Base-by-base conservation (phyloP, 768 basidiomycete genomes). In the Mycena metata region DNA sequence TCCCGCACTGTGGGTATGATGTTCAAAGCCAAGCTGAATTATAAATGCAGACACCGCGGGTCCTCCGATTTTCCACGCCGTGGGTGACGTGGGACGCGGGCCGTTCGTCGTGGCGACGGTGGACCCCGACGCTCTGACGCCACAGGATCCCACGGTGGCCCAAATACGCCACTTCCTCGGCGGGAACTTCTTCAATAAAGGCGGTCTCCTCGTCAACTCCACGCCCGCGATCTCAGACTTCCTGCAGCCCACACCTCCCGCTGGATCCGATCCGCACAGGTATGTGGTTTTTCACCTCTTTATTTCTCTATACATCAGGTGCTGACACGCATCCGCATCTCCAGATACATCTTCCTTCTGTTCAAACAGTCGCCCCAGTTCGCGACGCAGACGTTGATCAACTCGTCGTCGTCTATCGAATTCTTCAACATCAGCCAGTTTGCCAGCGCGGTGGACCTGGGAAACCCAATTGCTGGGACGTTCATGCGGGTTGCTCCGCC, bases 101-200 rank as follows among this genome's bases (percentile, higher is more conserved):
- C 85, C 85, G 0, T 88, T 84, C 71, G 83, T 88, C 21, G 69
- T 88, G 19, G 81, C 82, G 0, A 72, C 79, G 12, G 82, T 87
- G 2, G 86, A 86, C 69, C 86, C 83, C 13, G 86, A 88, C 65
- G 85, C 83, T 5, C 85, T 84, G 8, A 85, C 85, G 19, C 86
- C 86, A 0, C 82, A 85, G 66, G 75, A 70, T 16, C 81, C 83
- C 7, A 83, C 77, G 6, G 56, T 41, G 6, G 78, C 84, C 0
- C 83, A 87, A 66, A 81, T 87, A 50, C 80, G 85, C 2, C 86
- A 88, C 70, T 85, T 85, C 76, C 74, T 87, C 2, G 83, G 82
- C 2, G 83, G 82, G 0, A 79, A 84, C 70, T 86, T 84, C 64
- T 35, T 54, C 51, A 71, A 65, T 47, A n/a, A 65, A 6, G 63